Conservation (phyloP, 805 yeast species). For the Ogataea nonfermentans region DNA sequence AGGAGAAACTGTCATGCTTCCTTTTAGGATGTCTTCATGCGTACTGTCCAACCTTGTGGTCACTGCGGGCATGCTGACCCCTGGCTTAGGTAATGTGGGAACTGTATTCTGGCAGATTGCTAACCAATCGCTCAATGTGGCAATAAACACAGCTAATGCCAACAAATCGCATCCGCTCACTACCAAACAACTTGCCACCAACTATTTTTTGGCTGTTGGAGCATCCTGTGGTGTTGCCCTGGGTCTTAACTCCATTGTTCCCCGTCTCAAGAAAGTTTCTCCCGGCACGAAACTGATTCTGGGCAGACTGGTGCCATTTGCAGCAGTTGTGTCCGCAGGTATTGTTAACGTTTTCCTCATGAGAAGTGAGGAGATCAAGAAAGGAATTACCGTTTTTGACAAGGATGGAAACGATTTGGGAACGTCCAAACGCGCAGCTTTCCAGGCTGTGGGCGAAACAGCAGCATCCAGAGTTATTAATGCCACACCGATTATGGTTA, state of each 20-base stretch:
- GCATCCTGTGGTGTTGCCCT: slow-evolving; percentile 96
- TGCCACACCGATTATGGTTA: slow-evolving; percentile 96
- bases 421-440: slow-evolving; percentile 80
- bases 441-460: slow-evolving; percentile 93
- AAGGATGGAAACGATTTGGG: slow-evolving; percentile 64
- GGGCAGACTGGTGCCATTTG: slow-evolving; percentile 92
- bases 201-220: slow-evolving; percentile 83
- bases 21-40: slow-evolving; percentile 96
- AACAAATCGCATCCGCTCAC: slow-evolving; percentile 92
- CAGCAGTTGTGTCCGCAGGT: slow-evolving; percentile 98
- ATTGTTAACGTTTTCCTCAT: slow-evolving; percentile 92
- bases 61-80: slow-evolving; percentile 97
- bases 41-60: slow-evolving; percentile 92
- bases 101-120: slow-evolving; percentile 98
- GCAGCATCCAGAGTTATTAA: slow-evolving; percentile 93
- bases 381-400: slow-evolving; percentile 75
- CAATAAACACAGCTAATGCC: slow-evolving; percentile 93
- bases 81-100: slow-evolving; percentile 84
- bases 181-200: slow-evolving; percentile 70
- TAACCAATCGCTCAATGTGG: slow-evolving; percentile 94
- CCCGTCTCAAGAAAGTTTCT: slow-evolving; percentile 68
- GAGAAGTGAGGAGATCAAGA: slow-evolving; percentile 92
- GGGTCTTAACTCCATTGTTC: slow-evolving; percentile 90
- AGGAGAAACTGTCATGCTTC: slow-evolving; percentile 87
- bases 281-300: slow-evolving; percentile 68